Conservation (phyloP, 2,329 filamentous ascomycete species). For the Aspergillus sp. region DNA sequence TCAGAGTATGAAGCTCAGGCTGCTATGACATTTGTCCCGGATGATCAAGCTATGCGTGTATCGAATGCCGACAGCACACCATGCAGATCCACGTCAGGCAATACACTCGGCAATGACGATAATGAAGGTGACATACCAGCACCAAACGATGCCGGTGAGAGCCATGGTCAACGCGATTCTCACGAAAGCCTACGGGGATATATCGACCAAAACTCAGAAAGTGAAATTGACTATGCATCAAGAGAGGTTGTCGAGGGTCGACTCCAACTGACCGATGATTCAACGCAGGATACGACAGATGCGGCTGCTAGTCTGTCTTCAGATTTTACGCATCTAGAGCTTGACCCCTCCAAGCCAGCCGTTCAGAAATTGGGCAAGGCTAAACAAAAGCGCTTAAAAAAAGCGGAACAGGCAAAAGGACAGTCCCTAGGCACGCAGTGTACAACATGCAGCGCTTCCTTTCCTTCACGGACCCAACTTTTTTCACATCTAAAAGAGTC, state of each 20-base stretch:
- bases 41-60: neutral
- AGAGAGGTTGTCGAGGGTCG: slow-evolving; percentile 45
- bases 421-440: slow-evolving; percentile 62
- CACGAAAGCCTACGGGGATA: neutral
- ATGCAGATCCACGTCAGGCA: neutral
- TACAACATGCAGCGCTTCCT: slow-evolving; percentile 73
- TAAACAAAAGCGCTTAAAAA: slow-evolving; percentile 55
- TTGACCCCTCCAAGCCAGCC: slow-evolving; percentile 22
- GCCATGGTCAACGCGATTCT: neutral
- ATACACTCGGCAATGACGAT: neutral
- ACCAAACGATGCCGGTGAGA: neutral
- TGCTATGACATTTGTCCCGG: neutral
- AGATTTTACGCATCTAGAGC: slow-evolving; percentile 19
- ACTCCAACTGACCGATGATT: slow-evolving; percentile 28
- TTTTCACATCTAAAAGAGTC: slow-evolving; percentile 71
- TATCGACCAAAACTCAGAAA: neutral
- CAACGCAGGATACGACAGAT: slow-evolving; percentile 6
- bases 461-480: slow-evolving; percentile 71
- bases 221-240: slow-evolving; percentile 44
- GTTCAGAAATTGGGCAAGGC: slow-evolving; percentile 51
- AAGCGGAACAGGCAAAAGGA: slow-evolving; percentile 37
- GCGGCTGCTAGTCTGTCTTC: slow-evolving; percentile 19
- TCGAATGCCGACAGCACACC: neutral
- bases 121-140: neutral
- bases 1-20: neutral